Evolutionary conservation across 208 protist genomes (phyloP).

Genomic region (Wallacemonas rigidus): DNA sequence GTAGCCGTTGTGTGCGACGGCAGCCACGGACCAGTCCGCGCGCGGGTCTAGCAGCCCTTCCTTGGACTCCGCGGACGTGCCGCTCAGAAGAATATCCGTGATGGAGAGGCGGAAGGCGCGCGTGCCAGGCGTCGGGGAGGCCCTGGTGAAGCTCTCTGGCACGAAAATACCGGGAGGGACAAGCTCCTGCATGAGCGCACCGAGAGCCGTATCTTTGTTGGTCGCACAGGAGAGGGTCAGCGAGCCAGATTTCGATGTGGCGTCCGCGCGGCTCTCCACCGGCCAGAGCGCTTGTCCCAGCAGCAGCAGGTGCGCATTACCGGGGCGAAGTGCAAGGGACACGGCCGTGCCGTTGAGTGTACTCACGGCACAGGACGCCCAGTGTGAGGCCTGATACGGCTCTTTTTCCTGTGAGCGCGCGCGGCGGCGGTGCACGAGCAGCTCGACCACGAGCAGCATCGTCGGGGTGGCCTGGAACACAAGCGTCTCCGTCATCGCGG

Average conservation of each 20-base stretch:
- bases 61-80: conserved; percentile 41
- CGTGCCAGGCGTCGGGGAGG: conserved; percentile 34
- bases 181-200: conserved; percentile 58
- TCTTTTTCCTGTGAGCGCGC: conserved; percentile 18
- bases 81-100: conserved; percentile 49
- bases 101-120: conserved; percentile 66
- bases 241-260: conserved; percentile 23
- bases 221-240: conserved; percentile 38
- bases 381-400: conserved; percentile 56
- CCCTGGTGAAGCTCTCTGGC: conserved; percentile 70
- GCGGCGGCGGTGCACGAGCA: conserved; percentile 45
- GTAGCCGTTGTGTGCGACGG: conserved; percentile 87
- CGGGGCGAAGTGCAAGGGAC: conserved; percentile 41
- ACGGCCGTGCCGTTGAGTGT: conserved; percentile 20
- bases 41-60: conserved; percentile 40
- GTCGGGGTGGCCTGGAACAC: conserved; percentile 55
- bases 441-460: conserved; percentile 73
- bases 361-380: conserved; percentile 50
- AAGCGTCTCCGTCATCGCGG: conserved; percentile 37
- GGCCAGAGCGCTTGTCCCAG: conserved; percentile 66
- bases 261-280: conserved; percentile 27
- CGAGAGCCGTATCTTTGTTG: conserved; percentile 43
- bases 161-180: conserved; percentile 84
- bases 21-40: conserved; percentile 79
- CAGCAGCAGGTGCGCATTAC: conserved; percentile 74